Evolutionary conservation across 2,329 filamentous ascomycete species (phyloP), one percentile per base, ranked within the genome.

Genomic region (Colletotrichum sp.): DNA sequence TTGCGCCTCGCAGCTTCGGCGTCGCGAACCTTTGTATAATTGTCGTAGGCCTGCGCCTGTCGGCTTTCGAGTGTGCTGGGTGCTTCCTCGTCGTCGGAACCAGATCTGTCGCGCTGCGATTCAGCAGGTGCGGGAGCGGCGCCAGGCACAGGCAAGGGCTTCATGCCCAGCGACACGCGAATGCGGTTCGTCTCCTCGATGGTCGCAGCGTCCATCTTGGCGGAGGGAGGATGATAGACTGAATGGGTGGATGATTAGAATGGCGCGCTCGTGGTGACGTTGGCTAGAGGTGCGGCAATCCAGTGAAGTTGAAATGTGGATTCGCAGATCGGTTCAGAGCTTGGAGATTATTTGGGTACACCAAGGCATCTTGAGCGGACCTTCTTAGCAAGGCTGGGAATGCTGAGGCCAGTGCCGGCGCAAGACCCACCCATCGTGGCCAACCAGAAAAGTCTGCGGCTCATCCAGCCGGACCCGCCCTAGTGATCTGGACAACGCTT

Each of bases 161-260:
- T 95, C 89, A 98, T 92, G 82, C 96, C 96, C 87, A 98, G 92
- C 66, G 95, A 95, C 80, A 94, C 90, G 81, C 96, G 95, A 82
- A 98, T 94, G 83, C 96, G 95, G 88, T 99, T 99, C 79, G 95
- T 95, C 89, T 98, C 96, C 85, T 98, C 95, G 82, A 99, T 96
- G 32, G 94, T 94, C 60, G 95, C 92, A 80, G 92, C 88, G 84
- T 93, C 92, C 88, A 92, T 92, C 62, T 79, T 86, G 80, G 64
- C 75, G 65, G 69, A 49, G 6, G 30, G 52, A 5, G 18, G 64
- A 26, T 39, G 24, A 26, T 36, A 16, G 9, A 64, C 8, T 28
- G 28, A 21, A 44, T 34, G 34, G n/a, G n/a, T 36, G 18, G 12
- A 7, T 36, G 30, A 15, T 60, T 28, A n/a, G 16, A 21, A 60